Evolutionary conservation across 2,329 filamentous ascomycete genomes (phyloP).

Genomic region (Fonsecaea pedrosoi): DNA sequence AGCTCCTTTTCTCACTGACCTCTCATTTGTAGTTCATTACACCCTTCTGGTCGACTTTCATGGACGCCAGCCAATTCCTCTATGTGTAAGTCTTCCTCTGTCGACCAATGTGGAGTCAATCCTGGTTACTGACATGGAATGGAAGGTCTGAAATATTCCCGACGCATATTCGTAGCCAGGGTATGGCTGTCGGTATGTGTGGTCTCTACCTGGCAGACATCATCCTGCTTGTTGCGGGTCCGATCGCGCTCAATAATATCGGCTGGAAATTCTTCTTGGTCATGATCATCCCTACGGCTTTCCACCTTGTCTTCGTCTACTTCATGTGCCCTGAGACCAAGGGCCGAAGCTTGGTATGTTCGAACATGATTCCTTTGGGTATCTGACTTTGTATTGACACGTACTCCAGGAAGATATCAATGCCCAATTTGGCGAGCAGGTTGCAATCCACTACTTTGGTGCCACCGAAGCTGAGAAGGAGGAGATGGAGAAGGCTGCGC

Average conservation of each 20-base stretch:
- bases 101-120: slow-evolving; percentile 42
- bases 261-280: slow-evolving; percentile 51
- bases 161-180: slow-evolving; percentile 35
- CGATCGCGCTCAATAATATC: slow-evolving; percentile 45
- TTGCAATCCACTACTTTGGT: slow-evolving; percentile 42
- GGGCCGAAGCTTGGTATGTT: slow-evolving; percentile 41
- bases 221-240: slow-evolving; percentile 46
- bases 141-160: slow-evolving; percentile 40
- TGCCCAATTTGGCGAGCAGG: slow-evolving; percentile 46
- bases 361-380: neutral
- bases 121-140: slow-evolving; percentile 36
- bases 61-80: slow-evolving; percentile 57
- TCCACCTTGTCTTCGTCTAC: slow-evolving; percentile 45
- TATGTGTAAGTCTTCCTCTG: slow-evolving; percentile 55
- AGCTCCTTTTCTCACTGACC: neutral
- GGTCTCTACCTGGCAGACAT: slow-evolving; percentile 47
- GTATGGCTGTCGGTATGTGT: slow-evolving; percentile 36
- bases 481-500: slow-evolving; percentile 37
- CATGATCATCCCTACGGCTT: slow-evolving; percentile 44
- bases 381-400: neutral
- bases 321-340: slow-evolving; percentile 50
- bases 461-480: slow-evolving; percentile 43
- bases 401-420: slow-evolving; percentile 46
- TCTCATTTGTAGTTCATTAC: slow-evolving; percentile 25
- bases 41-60: slow-evolving; percentile 38